Percentiles rank a stretch among this genome's conserved stretches.
Conservation (phyloP, 345 rosid species). For the Rhizophora mangle region DNA sequence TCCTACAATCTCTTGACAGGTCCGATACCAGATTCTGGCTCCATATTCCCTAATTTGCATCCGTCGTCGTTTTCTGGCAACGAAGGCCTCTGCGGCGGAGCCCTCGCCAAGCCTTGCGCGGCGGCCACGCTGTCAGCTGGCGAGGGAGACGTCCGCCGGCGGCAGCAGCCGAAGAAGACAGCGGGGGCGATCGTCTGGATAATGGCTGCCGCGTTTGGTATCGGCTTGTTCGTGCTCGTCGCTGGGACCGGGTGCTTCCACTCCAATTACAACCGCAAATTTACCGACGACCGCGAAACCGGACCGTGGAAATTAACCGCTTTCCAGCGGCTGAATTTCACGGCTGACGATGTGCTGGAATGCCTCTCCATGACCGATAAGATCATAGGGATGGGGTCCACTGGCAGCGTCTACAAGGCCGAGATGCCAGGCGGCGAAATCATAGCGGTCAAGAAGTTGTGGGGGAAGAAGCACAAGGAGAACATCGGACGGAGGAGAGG, state of each 20-base stretch:
- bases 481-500: constrained; percentile 71
- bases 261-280: constrained; percentile 42
- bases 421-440: constrained; percentile 96
- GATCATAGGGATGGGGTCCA: constrained; percentile 90
- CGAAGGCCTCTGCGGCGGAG: constrained; percentile 73
- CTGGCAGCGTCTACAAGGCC: constrained; percentile 89
- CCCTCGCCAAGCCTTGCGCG: constrained; percentile 52
- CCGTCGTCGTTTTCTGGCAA: constrained; percentile 79
- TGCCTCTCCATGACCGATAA: constrained; percentile 65
- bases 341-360: constrained; percentile 84
- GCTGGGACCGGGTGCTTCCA: constrained; percentile 77
- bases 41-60: constrained; percentile 60
- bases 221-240: constrained; percentile 66
- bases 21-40: constrained; percentile 62
- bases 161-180: constrained; percentile 50
- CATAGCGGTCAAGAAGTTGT: constrained; percentile 94
- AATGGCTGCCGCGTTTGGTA: constrained; percentile 79
- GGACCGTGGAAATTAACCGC: constrained; percentile 97
- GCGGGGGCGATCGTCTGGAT: constrained; percentile 95
- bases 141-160: constrained; percentile 31
- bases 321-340: constrained; percentile 80
- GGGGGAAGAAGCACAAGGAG: constrained; percentile 83
- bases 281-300: constrained; percentile 38
- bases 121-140: constrained; percentile 28
- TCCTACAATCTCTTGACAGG: constrained; percentile 70